Base-by-base conservation (phyloP, 345 rosid genomes). In the Camelina laxa region DNA sequence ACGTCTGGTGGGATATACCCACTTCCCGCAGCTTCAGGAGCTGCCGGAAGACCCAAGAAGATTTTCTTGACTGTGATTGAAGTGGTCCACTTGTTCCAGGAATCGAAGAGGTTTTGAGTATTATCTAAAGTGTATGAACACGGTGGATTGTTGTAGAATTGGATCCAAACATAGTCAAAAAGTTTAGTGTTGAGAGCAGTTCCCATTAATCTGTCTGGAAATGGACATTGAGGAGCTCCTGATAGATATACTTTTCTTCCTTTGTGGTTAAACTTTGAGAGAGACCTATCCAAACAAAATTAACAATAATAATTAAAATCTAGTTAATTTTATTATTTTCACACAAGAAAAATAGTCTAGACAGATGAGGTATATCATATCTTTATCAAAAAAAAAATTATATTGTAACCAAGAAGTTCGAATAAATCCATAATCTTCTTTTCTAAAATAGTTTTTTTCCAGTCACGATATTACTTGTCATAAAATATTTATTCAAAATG, bases 151-250 rank as follows among this genome's bases (percentile, higher is more conserved):
- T 89, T 85, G 82, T 87, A 89, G 73, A 88, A 88, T 31, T 84
- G 88, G 50, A 87, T 67, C 87, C 91, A 87, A 19, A 87, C 87
- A 56, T 80, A 76, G 64, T 85, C 88, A 44, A 88, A 88, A 6
- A 82, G 82, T 13, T 55, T 85, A 9, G 89, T 85, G 49, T 80
- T 71, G 15, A 88, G 80, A 9, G 89, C 86, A 60, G 39, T 24
- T 19, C 87, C 87, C 55, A 86, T 27, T 3, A 65, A 67, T 1
- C 80, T 75, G 22, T 88, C 91, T 0, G 93, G 91, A 73, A 81
- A 88, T 36, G 86, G 89, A 79, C 93, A 87, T 19, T 88, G 89
- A 12, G 93, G 91, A 53, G 91, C 89, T 31, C 87, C 91, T 15
- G 93, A 64, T 66, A 88, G 24, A 67, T 84, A 85, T 12, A 88